Conservation (phyloP, 2,329 filamentous ascomycete genomes). For the Cladosporium velox region DNA sequence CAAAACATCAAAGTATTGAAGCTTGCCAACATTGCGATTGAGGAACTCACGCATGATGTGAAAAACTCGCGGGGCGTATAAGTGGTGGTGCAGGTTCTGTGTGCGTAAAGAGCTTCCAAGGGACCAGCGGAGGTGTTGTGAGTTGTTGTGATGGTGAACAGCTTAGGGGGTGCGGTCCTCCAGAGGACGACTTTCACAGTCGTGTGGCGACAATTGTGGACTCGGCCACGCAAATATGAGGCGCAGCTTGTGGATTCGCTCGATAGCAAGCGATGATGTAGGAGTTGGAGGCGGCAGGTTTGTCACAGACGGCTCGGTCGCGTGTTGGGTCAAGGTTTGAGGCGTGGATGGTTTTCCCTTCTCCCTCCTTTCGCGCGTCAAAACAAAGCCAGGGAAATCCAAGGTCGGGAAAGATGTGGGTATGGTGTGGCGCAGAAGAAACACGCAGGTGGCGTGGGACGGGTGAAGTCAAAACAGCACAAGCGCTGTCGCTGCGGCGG, state of each 20-base stretch:
- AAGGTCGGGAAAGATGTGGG: too few species aligned
- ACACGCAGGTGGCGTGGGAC: too few species aligned
- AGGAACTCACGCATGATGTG: neutral
- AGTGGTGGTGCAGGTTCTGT: neutral
- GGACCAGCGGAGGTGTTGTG: neutral
- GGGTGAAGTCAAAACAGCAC: too few species aligned
- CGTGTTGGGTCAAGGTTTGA: neutral
- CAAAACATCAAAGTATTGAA: neutral
- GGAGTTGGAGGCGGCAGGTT: neutral
- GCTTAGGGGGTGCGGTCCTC: neutral
- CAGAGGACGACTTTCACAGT: neutral
- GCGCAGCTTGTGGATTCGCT: neutral
- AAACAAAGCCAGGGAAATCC: too few species aligned
- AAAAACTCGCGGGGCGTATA: neutral
- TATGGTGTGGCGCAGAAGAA: too few species aligned
- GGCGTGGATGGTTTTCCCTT: neutral
- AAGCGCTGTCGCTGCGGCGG: too few species aligned
- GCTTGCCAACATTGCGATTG: neutral
- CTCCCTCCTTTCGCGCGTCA: neutral
- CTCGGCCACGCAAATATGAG: neutral
- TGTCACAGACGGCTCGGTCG: neutral
- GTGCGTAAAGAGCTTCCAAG: neutral
- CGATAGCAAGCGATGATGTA: neutral
- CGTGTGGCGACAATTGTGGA: neutral
- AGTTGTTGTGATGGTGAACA: neutral